Base-by-base conservation (phyloP, 1,139 yeast species). In the Wickerhamiella pararugosa region DNA sequence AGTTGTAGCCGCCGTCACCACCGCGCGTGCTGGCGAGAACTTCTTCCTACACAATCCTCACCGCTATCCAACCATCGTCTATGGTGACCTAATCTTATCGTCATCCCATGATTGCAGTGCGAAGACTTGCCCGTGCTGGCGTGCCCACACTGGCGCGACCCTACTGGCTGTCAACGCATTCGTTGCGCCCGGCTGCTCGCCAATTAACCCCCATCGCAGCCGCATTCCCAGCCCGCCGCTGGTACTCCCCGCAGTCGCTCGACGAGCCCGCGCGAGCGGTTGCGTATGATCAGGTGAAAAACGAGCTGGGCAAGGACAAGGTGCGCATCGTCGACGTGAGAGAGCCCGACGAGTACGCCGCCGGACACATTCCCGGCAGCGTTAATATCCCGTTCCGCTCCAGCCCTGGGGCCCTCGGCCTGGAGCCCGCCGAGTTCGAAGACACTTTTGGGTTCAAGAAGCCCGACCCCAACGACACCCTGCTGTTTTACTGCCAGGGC, bases 341-440 rank as follows among this genome's bases (percentile, higher is more conserved):
- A 57, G 98, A 90, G 63, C 95, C 96, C 3, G 69, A 68, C 41
- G 98, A 90, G 63, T 82, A 60, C 57, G 64, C 65, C 38, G 75
- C 53, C 21, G 73, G 73, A 27, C 86, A 84, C 57, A 80, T 90
- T 53, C 96, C 96, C 28, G 72, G 75, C 28, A 79, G 98, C 9
- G 63, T 86, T 49, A 90, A 90, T 58, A 71, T 90, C 46, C 98
- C 98, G 15, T 79, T 78, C 65, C 86, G 84, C 57, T 76, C 93
- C 6, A 74, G 87, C 10, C 97, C 97, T 0, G 94, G 94, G n/a
- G 97, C 97, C 0, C 69, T 90, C 49, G 84, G 82, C 43, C 70
- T 90, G 45, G 64, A 77, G 2, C 69, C 72, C 6, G 93, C 81
- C 43, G 94, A 83, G 51, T 90, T 92, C 56, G 70, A 74, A 53